A percentile compares a stretch with the other conserved stretches of the same genome.
These are phyloP conservation scores for Clathrospora elynae DNA, from an alignment of 2,329 filamentous ascomycete genomes.

Conservation along the genomic window DNA sequence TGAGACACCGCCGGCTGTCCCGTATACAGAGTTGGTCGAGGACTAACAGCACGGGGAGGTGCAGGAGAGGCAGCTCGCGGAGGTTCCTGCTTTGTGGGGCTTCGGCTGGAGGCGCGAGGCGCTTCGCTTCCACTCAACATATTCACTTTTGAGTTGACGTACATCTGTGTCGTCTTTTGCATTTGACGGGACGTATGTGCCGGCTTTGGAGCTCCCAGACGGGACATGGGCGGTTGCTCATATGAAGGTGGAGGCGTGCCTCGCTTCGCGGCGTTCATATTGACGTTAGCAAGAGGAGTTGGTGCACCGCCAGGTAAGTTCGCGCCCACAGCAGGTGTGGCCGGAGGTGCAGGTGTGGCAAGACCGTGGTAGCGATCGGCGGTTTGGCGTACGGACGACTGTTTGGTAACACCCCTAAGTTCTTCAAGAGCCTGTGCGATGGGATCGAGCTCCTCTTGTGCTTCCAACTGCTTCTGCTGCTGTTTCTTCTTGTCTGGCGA, in stretches of 20 bases:
- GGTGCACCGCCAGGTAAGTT: slow-evolving; percentile 50
- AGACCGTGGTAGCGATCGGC: slow-evolving; percentile 96
- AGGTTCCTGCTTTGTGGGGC: slow-evolving; percentile 51
- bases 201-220: slow-evolving; percentile 85
- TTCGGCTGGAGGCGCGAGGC: slow-evolving; percentile 65
- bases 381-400: slow-evolving; percentile 81
- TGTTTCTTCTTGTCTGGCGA: slow-evolving; percentile 67
- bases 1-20: slow-evolving; percentile 20
- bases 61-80: slow-evolving; percentile 67
- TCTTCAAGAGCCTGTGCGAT: slow-evolving; percentile 93
- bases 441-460: slow-evolving; percentile 73
- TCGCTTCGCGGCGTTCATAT: slow-evolving; percentile 62
- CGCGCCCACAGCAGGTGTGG: slow-evolving; percentile 47
- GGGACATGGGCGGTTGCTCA: slow-evolving; percentile 70
- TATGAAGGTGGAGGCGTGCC: slow-evolving; percentile 88
- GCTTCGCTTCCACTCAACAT: slow-evolving; percentile 65
- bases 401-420: slow-evolving; percentile 84
- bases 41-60: slow-evolving; percentile 62
- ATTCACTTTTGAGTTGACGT: slow-evolving; percentile 78
- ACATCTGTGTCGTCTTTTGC: slow-evolving; percentile 92
- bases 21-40: slow-evolving; percentile 61
- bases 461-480: slow-evolving; percentile 50
- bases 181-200: slow-evolving; percentile 93
- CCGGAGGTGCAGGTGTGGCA: slow-evolving; percentile 69
- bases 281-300: slow-evolving; percentile 53